These are phyloP conservation scores for Talaromyces verruculosus DNA, from an alignment of 2,329 filamentous ascomycete genomes.

Conservation along the genomic window DNA sequence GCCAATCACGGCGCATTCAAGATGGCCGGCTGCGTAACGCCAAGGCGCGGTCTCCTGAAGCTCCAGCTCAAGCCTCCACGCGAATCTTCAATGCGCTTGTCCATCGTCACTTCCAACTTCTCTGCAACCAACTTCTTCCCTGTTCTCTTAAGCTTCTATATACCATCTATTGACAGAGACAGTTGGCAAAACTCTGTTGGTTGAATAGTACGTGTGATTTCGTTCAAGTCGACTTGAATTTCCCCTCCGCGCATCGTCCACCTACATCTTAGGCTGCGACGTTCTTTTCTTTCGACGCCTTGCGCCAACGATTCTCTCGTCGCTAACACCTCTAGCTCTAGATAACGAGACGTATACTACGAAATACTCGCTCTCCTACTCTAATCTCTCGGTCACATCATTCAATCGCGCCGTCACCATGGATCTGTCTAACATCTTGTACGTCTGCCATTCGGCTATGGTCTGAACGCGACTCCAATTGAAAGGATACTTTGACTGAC, in stretches of 20 bases:
- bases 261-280: conserved; percentile 12
- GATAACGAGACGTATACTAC: neutral
- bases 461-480: conserved; percentile 17
- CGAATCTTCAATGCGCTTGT: neutral
- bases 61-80: conserved; percentile 7
- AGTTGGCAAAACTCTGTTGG: accelerated
- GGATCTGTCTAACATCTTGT: conserved; percentile 94
- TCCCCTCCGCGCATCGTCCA: neutral
- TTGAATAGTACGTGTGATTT: neutral
- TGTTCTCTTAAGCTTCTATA: neutral
- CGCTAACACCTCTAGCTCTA: neutral
- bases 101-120: neutral
- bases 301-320: neutral
- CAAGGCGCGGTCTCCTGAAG: conserved; percentile 17
- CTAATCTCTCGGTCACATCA: neutral
- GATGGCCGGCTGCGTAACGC: conserved; percentile 14
- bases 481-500: conserved; percentile 1
- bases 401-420: conserved; percentile 51
- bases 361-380: neutral
- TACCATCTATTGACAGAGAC: neutral
- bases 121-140: neutral
- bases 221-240: neutral
- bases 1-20: conserved; percentile 4
- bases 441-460: conserved; percentile 44
- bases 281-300: neutral